These are phyloP conservation scores for Candida sanyaensis DNA, from an alignment of 1,139 yeast genomes.

Conservation along the genomic window DNA sequence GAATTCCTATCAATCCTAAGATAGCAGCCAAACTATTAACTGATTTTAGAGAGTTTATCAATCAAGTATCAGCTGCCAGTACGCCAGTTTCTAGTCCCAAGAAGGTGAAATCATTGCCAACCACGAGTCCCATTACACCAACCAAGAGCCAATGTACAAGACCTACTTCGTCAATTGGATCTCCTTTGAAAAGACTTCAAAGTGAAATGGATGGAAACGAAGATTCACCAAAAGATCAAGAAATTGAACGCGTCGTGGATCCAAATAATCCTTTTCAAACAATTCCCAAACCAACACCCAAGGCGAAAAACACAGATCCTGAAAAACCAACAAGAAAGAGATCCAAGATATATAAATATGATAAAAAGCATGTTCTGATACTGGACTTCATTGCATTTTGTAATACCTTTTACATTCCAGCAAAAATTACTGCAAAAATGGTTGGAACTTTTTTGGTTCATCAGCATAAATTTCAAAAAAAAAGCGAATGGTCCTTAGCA, in stretches of 20 bases:
- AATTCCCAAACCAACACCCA: conserved; percentile 5
- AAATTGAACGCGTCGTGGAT: conserved; percentile 16
- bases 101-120: conserved; percentile 7
- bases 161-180: conserved; percentile 7
- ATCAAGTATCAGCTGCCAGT: conserved; percentile 31
- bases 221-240: neutral
- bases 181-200: conserved; percentile 15
- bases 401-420: conserved; percentile 63
- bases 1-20: conserved; percentile 62
- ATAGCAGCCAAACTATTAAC: conserved; percentile 39
- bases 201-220: neutral
- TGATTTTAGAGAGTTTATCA: conserved; percentile 42
- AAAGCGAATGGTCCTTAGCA: conserved; percentile 67
- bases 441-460: conserved; percentile 53
- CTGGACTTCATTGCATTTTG: conserved; percentile 60
- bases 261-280: conserved; percentile 36
- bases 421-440: conserved; percentile 49
- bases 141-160: conserved; percentile 5
- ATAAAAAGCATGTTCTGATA: conserved; percentile 34
- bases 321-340: conserved; percentile 1
- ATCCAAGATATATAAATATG: conserved; percentile 21
- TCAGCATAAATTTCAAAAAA: conserved; percentile 49
- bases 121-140: conserved; percentile 13
- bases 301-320: neutral
- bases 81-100: conserved; percentile 30